Evolutionary conservation across 352 stramenopile genomes (phyloP).

Genomic region (Globisporangium perplexum): DNA sequence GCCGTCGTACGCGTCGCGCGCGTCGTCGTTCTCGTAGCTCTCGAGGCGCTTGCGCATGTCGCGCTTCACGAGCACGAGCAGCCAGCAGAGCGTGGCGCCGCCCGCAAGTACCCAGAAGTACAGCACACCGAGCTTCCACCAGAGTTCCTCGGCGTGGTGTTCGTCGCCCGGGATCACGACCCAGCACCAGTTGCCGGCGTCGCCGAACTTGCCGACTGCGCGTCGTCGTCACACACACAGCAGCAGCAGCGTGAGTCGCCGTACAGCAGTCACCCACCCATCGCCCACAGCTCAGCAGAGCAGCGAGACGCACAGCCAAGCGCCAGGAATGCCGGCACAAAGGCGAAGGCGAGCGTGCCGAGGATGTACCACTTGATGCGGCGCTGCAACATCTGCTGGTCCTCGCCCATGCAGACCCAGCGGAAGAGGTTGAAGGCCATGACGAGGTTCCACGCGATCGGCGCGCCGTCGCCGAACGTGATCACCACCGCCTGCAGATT

Average conservation of each 20-base stretch:
- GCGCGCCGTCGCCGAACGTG: conserved; percentile 64
- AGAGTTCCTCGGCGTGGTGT: conserved; percentile 37
- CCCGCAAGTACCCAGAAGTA: conserved; percentile 76
- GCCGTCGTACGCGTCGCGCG: conserved; percentile 66
- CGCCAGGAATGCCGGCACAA: conserved; percentile 48
- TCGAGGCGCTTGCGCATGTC: conserved; percentile 71
- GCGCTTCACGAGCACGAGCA: conserved; percentile 74
- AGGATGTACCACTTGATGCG: conserved; percentile 81
- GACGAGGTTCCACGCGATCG: conserved; percentile 81
- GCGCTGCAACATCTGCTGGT: conserved; percentile 78
- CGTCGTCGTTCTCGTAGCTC: conserved; percentile 71
- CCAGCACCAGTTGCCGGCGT: conserved; percentile 77
- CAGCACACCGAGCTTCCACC: conserved; percentile 66
- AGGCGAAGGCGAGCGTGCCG: conserved; percentile 48
- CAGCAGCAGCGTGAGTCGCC: neutral
- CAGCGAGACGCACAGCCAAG: conserved; percentile 24
- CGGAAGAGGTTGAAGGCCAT: conserved; percentile 81
- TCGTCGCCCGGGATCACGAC: conserved; percentile 40
- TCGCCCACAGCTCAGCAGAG: too few relatives aligned
- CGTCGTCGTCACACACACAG: neutral
- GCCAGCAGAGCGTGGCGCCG: conserved; percentile 40
- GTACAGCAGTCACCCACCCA: neutral
- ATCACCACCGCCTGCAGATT: conserved; percentile 77
- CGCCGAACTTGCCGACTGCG: conserved; percentile 54
- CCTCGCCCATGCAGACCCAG: conserved; percentile 78